phyloP scores from a whole-genome alignment of 345 rosid genomes.

The Bretschneidera sinensis region DNA sequence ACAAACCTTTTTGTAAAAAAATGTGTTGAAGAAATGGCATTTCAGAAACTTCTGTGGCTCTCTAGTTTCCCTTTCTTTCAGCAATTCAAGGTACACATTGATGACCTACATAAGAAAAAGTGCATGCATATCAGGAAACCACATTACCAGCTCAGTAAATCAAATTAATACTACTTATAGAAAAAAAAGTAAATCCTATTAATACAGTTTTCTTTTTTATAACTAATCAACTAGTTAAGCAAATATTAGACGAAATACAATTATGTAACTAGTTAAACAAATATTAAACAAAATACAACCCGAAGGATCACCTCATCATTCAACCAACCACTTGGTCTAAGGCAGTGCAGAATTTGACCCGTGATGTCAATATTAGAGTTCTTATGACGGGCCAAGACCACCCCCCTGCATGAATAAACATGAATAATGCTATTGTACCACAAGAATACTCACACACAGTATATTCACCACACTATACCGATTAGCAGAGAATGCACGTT shows the following conservation, averaged over 20 bases:
- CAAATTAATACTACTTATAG: background rate
- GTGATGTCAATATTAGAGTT: conserved; percentile 71
- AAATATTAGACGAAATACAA: too few relatives aligned
- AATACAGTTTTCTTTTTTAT: too few relatives aligned
- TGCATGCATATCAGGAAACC: conserved; percentile 16
- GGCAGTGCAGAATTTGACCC: conserved; percentile 62
- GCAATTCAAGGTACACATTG: conserved; percentile 75
- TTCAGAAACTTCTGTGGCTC: conserved; percentile 78
- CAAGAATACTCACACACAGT: conserved; percentile 9
- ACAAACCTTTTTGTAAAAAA: conserved; percentile 89
- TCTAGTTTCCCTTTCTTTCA: conserved; percentile 93
- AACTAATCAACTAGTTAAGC: background rate
- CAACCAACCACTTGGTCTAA: conserved; percentile 75
- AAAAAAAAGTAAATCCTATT: background rate
- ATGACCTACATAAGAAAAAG: conserved; percentile 57
- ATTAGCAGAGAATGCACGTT: conserved; percentile 43
- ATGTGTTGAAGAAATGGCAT: conserved; percentile 93
- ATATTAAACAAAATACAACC: background rate
- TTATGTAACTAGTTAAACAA: background rate
- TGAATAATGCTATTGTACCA: conserved; percentile 15
- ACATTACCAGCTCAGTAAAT: background rate
- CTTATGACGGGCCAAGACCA: conserved; percentile 49
- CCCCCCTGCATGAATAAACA: conserved; percentile 42
- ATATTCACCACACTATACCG: conserved; percentile 35
- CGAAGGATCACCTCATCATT: conserved; percentile 78